Evolutionary conservation across 1,284 basidiomycete species (phyloP), one percentile per base, ranked within the genome.

Genomic region (Agaricales sp.): DNA sequence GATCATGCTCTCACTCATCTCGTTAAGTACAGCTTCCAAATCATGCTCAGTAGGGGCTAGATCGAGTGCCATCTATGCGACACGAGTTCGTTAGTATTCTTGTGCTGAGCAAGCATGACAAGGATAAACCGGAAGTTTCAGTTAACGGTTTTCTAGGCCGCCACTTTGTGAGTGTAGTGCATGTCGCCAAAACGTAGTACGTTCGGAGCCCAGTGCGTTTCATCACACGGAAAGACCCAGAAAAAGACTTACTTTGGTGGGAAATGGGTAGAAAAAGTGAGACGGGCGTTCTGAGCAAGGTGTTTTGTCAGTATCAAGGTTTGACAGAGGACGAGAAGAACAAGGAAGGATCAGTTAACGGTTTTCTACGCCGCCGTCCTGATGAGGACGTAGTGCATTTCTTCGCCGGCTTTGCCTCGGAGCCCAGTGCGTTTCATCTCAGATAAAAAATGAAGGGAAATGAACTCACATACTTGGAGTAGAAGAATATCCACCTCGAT

Each of bases 41-140:
- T 68, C 80, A 87, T 86, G 85, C 85, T 74, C 87, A 88, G 88
- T 84, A 87, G 88, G 72, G 84, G 85, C 84, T 86, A 84, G 81
- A 73, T 30, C 26, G 26, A 14, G 6, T 30, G 6, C 26, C 26
- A 30, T 30, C 26, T 30, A 30, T 6, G 26, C 26, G 14, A 30
- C 26, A n/a, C n/a, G n/a, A n/a, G n/a, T n/a, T n/a, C n/a, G n/a
- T n/a, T n/a, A n/a, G n/a, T n/a, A n/a, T n/a, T n/a, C n/a, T n/a
- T n/a, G n/a, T n/a, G n/a, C n/a, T n/a, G n/a, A n/a, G n/a, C n/a
- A n/a, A n/a, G n/a, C n/a, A n/a, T n/a, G 20, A 45, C 8, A 21
- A 22, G 44, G 44, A 45, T 4, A 24, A 22, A 4, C n/a, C 39
- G 22, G 14, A 24, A n/a, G 3, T 22, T 22, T 49, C 48, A 49